These are phyloP conservation scores for Ceratobasidium sp. DNA, from an alignment of 1,284 basidiomycete species.

Conservation along the genomic window DNA sequence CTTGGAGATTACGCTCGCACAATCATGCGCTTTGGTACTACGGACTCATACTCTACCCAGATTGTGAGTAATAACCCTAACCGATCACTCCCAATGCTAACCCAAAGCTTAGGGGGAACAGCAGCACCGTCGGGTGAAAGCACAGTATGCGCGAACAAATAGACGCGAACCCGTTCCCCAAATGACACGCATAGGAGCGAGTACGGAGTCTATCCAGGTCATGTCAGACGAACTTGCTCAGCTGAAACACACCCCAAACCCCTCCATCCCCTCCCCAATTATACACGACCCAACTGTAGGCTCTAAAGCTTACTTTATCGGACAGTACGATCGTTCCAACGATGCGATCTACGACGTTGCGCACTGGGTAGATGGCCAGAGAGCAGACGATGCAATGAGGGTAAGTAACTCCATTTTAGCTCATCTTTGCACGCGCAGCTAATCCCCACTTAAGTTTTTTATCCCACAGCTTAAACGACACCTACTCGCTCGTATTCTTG, in stretches of 20 bases:
- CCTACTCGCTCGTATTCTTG: slow-evolving; percentile 1
- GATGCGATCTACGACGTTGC: too few species aligned
- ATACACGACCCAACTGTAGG: too few species aligned
- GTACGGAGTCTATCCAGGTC: too few species aligned
- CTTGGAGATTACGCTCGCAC: slow-evolving; percentile 56
- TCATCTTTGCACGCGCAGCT: neutral
- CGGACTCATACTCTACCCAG: slow-evolving; percentile 58
- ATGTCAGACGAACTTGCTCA: too few species aligned
- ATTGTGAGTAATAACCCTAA: slow-evolving; percentile 52
- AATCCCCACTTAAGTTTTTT: slow-evolving; percentile 6
- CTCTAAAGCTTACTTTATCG: too few species aligned
- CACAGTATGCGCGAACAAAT: slow-evolving; percentile 21
- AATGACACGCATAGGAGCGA: slow-evolving; percentile 25
- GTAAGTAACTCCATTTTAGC: neutral
- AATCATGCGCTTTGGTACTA: slow-evolving; percentile 56
- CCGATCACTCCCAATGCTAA: neutral
- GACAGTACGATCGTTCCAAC: too few species aligned
- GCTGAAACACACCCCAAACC: neutral
- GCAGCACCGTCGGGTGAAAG: neutral
- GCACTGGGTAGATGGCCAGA: neutral
- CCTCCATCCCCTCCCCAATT: too few species aligned
- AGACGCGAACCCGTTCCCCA: neutral
- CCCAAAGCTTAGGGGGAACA: slow-evolving; percentile 44
- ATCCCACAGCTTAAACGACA: slow-evolving; percentile 15
- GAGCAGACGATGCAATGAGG: slow-evolving; percentile 1